Evolutionary conservation across 73 alveolate genomes (phyloP), one percentile per base, ranked within the genome.

Genomic region (Strombidium stylifer): DNA sequence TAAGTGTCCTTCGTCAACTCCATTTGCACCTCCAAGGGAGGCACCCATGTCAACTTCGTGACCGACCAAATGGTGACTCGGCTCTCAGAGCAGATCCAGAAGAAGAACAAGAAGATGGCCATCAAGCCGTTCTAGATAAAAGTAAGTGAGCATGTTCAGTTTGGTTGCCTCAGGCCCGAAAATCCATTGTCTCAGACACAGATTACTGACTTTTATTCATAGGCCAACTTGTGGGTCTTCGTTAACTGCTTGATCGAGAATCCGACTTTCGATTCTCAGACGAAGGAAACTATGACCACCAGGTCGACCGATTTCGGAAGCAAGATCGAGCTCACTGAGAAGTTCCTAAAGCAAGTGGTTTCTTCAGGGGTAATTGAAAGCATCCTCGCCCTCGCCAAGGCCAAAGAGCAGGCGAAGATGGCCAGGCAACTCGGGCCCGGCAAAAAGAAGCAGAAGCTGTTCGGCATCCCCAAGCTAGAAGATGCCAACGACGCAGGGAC

Each of bases 401-500:
- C 96, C 27, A 89, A 89, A 83, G 96, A 93, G 28, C 53, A 81
- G 31, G 83, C 72, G 19, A 55, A 74, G 46, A 52, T 87, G 47
- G 78, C 59, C 32, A 91, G 65, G 75, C 88, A 90, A 53, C 65
- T 94, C 42, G 82, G 93, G 8, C 69, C 89, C 12, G 85, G 82
- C 4, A 79, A 77, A 71, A 93, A 80, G 50, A 66, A 92, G 35
- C 48, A 89, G 25, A 82, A 94, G 54, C 72, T 95, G 47, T 85
- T 89, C 54, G 99, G 98, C 2, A 82, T 97, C 36, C 98, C 95
- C 20, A 97, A 96, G 85, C 84, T 97, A 49, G 99, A 96, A 69
- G 99, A 97, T 69, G 99, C 99, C 30, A 97, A 96, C 64, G 86
- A 81, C 49, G 99, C 99, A 34, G 99, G 99, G 52, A 73, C 93